These are phyloP conservation scores for Collybiopsis luxurians DNA, from an alignment of 768 basidiomycete genomes.

Conservation along the genomic window DNA sequence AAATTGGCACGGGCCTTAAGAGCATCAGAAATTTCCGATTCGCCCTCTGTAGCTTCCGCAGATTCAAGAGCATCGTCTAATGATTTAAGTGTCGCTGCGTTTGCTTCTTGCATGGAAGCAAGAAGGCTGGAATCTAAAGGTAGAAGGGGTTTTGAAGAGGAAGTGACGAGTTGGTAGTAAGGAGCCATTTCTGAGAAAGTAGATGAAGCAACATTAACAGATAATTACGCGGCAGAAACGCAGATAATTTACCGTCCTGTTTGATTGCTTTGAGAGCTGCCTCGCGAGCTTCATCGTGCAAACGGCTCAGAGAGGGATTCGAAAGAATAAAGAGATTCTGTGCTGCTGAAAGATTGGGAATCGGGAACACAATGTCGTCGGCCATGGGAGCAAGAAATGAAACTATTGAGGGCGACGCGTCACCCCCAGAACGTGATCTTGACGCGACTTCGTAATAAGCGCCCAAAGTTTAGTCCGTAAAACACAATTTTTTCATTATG, in stretches of 20 bases:
- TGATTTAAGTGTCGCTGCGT: conserved; percentile 66
- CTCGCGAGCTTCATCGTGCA: conserved; percentile 65
- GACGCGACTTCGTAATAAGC: too few relatives aligned
- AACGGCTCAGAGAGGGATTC: conserved; percentile 52
- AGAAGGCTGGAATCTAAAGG: conserved; percentile 53
- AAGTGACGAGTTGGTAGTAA: conserved; percentile 63
- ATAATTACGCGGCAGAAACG: background rate
- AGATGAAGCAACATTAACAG: background rate
- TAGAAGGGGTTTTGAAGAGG: conserved; percentile 42
- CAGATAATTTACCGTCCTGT: conserved; percentile 62
- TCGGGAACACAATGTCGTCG: conserved; percentile 80
- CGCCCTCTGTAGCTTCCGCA: conserved; percentile 88
- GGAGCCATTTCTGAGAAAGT: conserved; percentile 76
- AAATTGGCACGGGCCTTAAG: conserved; percentile 83
- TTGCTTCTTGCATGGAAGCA: conserved; percentile 60
- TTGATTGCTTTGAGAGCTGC: conserved; percentile 73
- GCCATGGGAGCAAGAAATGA: conserved; percentile 49
- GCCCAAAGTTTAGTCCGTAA: too few relatives aligned
- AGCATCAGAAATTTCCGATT: conserved; percentile 89
- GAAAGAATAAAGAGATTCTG: conserved; percentile 78
- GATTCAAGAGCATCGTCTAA: conserved; percentile 80
- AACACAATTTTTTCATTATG: too few relatives aligned
- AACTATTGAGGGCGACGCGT: conserved; percentile 13
- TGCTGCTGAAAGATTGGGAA: conserved; percentile 81
- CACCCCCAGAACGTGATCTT: conserved; percentile 4